A percentile compares a stretch with the other conserved stretches of the same genome.
phyloP scores from a whole-genome alignment of 805 yeast genomes.

The Lachancea lanzarotensis region DNA sequence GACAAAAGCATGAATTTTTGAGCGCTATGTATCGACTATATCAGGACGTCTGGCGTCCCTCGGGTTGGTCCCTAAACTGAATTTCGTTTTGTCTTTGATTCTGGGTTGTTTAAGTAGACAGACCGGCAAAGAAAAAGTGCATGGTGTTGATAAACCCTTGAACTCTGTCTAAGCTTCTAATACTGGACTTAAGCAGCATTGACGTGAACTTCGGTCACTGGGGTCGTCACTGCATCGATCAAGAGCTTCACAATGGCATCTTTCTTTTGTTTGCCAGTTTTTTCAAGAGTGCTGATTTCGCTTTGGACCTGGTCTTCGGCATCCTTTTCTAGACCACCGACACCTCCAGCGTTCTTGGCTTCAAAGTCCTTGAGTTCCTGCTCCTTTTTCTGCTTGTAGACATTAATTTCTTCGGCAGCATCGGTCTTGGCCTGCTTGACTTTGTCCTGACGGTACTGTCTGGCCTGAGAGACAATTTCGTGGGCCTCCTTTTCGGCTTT shows the following conservation, averaged over 20 bases:
- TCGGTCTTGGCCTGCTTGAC: conserved; percentile 92
- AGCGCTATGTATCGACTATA: background rate
- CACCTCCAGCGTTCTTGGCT: conserved; percentile 60
- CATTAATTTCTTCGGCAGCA: conserved; percentile 83
- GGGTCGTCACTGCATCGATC: conserved; percentile 70
- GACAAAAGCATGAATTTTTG: background rate
- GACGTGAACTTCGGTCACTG: conserved; percentile 76
- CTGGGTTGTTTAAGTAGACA: background rate
- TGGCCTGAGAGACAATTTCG: conserved; percentile 86
- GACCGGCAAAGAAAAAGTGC: too few relatives aligned
- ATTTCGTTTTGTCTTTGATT: background rate
- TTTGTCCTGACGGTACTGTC: conserved; percentile 69
- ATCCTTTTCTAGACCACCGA: conserved; percentile 46
- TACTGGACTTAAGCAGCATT: conserved; percentile 42
- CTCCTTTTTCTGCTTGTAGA: conserved; percentile 80
- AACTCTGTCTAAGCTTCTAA: background rate
- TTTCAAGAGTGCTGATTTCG: conserved; percentile 64
- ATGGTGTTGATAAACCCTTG: too few relatives aligned
- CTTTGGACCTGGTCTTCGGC: conserved; percentile 69
- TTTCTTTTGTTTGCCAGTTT: conserved; percentile 57
- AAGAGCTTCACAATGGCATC: conserved; percentile 63
- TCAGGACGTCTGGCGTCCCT: background rate
- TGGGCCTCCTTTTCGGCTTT: conserved; percentile 97
- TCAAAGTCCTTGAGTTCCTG: conserved; percentile 70
- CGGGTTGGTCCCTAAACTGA: too few relatives aligned